Conservation (phyloP, 2,329 filamentous ascomycete species). For the Hirsutella minnesotensis region DNA sequence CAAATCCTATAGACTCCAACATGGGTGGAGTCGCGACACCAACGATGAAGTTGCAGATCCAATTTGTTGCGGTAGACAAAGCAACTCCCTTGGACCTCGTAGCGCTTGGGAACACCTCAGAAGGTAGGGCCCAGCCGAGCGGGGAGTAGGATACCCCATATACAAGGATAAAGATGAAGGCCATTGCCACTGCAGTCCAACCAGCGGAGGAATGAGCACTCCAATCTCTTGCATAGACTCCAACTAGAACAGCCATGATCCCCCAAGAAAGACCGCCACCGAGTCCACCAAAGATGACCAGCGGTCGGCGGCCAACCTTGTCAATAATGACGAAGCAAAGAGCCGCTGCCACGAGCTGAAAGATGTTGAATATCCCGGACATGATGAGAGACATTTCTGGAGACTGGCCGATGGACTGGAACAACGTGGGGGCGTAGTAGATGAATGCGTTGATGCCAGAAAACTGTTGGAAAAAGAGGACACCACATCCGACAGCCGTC, state of each 20-base stretch:
- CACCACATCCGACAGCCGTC: slow-evolving; percentile 27
- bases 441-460: slow-evolving; percentile 35
- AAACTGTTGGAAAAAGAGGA: slow-evolving; percentile 40
- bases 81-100: slow-evolving; percentile 26
- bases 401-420: slow-evolving; percentile 24
- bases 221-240: slow-evolving; percentile 8
- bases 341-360: slow-evolving; percentile 30
- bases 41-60: slow-evolving; percentile 20
- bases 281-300: slow-evolving; percentile 27
- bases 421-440: slow-evolving; percentile 33
- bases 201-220: slow-evolving; percentile 33
- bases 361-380: slow-evolving; percentile 28
- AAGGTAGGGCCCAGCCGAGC: slow-evolving; percentile 29
- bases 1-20: slow-evolving; percentile 25
- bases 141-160: slow-evolving; percentile 23
- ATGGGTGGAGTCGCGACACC: slow-evolving; percentile 5
- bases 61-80: slow-evolving; percentile 22
- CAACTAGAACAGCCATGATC: slow-evolving; percentile 42
- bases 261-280: slow-evolving; percentile 25
- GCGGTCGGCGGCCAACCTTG: slow-evolving; percentile 7
- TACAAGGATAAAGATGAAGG: slow-evolving; percentile 42
- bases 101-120: slow-evolving; percentile 27
- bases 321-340: slow-evolving; percentile 8
- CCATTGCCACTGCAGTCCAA: slow-evolving; percentile 48
- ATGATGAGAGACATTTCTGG: slow-evolving; percentile 24